Evolutionary conservation across 495 filamentous ascomycete species (phyloP).

Genomic region (Cercophora scortea): DNA sequence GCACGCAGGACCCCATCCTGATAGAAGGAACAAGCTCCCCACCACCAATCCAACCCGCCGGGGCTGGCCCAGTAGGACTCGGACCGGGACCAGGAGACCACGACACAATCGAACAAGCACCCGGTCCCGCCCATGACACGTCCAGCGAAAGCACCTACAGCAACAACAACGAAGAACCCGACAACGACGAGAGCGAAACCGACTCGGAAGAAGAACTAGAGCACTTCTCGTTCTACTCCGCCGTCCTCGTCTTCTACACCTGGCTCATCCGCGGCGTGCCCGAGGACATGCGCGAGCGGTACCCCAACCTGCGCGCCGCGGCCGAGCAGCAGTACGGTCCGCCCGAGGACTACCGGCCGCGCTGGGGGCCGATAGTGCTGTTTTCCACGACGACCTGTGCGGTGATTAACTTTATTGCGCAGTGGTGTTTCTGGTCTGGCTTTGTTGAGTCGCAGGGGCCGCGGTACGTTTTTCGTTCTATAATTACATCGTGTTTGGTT

Average conservation of each 20-base stretch:
- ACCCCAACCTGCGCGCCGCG: neutral
- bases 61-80: too few species aligned
- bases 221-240: neutral
- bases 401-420: constrained; percentile 1
- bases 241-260: neutral
- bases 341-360: neutral
- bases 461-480: neutral
- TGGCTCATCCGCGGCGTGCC: neutral
- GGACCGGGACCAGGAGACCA: too few species aligned
- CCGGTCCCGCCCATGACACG: too few species aligned
- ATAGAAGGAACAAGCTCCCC: too few species aligned
- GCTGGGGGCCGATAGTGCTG: neutral
- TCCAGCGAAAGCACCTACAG: neutral
- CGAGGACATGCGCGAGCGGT: neutral
- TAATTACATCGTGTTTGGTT: too few species aligned
- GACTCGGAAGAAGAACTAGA: neutral
- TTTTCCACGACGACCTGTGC: neutral
- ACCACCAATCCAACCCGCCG: too few species aligned
- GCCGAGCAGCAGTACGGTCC: neutral
- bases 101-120: too few species aligned
- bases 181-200: neutral
- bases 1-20: too few species aligned
- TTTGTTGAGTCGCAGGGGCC: constrained; percentile 1
- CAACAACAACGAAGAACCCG: neutral
- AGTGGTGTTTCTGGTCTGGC: constrained; percentile 3